Percentiles rank a stretch among this genome's conserved stretches.
Conservation (phyloP, 306 rosid genomes). For the Cucurbita pepo region DNA sequence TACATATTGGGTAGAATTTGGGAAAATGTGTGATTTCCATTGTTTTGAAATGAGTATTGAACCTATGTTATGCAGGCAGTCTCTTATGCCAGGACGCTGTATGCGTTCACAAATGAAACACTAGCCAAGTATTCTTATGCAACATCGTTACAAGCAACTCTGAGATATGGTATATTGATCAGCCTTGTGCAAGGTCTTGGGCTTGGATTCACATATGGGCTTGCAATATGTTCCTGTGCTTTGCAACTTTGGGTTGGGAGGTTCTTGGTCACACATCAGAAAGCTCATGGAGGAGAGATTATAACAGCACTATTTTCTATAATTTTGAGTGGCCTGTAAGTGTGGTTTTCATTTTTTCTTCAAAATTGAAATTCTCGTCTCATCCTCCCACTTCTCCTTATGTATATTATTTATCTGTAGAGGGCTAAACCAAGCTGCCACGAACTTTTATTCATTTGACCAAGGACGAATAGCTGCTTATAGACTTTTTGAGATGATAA, state of each 20-base stretch:
- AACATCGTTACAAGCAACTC: slow-evolving; percentile 94
- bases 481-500: slow-evolving; percentile 98
- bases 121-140: slow-evolving; percentile 98
- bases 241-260: slow-evolving; percentile 98
- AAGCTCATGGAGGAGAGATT: slow-evolving; percentile 95
- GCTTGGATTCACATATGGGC: slow-evolving; percentile 98
- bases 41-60: not conserved
- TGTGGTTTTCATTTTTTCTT: slow-evolving; percentile 4
- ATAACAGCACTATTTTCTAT: slow-evolving; percentile 87
- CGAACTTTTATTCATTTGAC: slow-evolving; percentile 97
- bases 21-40: not conserved
- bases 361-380: slow-evolving; percentile 4
- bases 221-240: slow-evolving; percentile 99
- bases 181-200: slow-evolving; percentile 99
- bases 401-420: slow-evolving; percentile 19
- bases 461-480: slow-evolving; percentile 99
- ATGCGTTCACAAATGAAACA: slow-evolving; percentile 93
- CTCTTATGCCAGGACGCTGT: slow-evolving; percentile 76
- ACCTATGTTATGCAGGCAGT: slow-evolving; percentile 67
- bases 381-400: slow-evolving; percentile 10
- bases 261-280: slow-evolving; percentile 37
- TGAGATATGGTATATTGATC: slow-evolving; percentile 92
- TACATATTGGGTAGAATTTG: not conserved
- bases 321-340: slow-evolving; percentile 99
- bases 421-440: slow-evolving; percentile 97